Evolutionary conservation across 2,329 filamentous ascomycete genomes (phyloP).

Genomic region (Fusarium luffae): DNA sequence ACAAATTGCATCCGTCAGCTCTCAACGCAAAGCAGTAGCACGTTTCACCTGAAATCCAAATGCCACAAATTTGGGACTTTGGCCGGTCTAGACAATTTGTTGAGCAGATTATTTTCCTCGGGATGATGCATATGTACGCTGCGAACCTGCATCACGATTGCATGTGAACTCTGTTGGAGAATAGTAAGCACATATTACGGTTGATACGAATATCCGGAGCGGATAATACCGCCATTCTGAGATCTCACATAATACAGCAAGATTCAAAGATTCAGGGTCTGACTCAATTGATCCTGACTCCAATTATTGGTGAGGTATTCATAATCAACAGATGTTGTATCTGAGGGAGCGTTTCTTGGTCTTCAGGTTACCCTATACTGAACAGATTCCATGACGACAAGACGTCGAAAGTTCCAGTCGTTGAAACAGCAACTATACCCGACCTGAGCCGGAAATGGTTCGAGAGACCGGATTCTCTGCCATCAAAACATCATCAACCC

Average conservation of each 20-base stretch:
- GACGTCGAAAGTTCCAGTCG: constrained; percentile 8
- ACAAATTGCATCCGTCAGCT: neutral
- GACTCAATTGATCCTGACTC: neutral
- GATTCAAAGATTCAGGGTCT: neutral
- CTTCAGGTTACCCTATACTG: constrained; percentile 16
- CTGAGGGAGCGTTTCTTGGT: neutral
- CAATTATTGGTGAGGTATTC: neutral
- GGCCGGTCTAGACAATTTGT: neutral
- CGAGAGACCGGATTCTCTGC: constrained; percentile 19
- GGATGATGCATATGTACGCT: neutral
- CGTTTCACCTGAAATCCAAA: neutral
- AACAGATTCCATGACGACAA: constrained; percentile 14
- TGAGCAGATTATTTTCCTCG: neutral
- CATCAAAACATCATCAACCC: constrained; percentile 3
- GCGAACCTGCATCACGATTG: neutral
- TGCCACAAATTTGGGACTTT: neutral
- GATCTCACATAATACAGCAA: neutral
- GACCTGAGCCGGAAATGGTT: constrained; percentile 13
- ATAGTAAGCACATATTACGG: neutral
- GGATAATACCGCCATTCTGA: neutral
- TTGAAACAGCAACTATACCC: constrained; percentile 9
- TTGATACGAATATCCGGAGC: constrained; percentile 4
- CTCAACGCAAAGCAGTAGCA: neutral
- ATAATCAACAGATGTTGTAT: neutral
- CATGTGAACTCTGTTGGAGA: neutral